Percentiles rank a stretch among this genome's conserved stretches.
Conservation (phyloP, 495 filamentous ascomycete species). For the Rostrohypoxylon terebratum region DNA sequence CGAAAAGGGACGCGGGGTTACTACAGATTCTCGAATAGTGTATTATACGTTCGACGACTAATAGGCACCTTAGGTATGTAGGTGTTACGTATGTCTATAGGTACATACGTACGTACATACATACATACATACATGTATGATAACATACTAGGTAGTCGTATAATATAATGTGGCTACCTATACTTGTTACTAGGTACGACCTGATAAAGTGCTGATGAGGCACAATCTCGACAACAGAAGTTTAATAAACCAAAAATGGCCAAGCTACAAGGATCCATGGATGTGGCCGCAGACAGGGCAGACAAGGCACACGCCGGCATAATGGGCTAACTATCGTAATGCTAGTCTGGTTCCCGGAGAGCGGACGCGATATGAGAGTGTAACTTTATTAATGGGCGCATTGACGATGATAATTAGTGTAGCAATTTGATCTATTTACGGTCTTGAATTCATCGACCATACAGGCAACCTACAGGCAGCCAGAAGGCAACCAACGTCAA, state of each 20-base stretch:
- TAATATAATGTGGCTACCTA: conserved; percentile 1
- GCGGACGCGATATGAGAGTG: conserved; percentile 47
- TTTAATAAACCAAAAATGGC: conserved; percentile 17
- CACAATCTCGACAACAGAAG: conserved; percentile 18
- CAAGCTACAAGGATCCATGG: conserved; percentile 7
- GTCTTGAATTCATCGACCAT: conserved; percentile 35
- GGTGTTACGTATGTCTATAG: not conserved
- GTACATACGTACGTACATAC: conserved; percentile 2
- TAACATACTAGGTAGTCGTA: not conserved
- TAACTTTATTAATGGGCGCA: conserved; percentile 43
- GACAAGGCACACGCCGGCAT: conserved; percentile 38
- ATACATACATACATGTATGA: not conserved
- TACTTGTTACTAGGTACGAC: not conserved
- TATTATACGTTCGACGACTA: conserved; percentile 13
- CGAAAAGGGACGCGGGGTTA: conserved; percentile 20
- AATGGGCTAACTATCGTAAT: conserved; percentile 42
- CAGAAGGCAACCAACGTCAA: conserved; percentile 37
- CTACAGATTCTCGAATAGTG: conserved; percentile 17
- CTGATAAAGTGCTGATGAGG: conserved; percentile 30
- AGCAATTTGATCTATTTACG: conserved; percentile 24
- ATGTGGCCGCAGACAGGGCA: conserved; percentile 18
- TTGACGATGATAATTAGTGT: conserved; percentile 45
- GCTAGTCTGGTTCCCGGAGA: conserved; percentile 42
- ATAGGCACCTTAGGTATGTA: conserved; percentile 9
- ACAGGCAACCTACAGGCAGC: conserved; percentile 6